These are phyloP conservation scores for Lachnum nothofagi DNA, from an alignment of 2,329 filamentous ascomycete species.

Conservation along the genomic window DNA sequence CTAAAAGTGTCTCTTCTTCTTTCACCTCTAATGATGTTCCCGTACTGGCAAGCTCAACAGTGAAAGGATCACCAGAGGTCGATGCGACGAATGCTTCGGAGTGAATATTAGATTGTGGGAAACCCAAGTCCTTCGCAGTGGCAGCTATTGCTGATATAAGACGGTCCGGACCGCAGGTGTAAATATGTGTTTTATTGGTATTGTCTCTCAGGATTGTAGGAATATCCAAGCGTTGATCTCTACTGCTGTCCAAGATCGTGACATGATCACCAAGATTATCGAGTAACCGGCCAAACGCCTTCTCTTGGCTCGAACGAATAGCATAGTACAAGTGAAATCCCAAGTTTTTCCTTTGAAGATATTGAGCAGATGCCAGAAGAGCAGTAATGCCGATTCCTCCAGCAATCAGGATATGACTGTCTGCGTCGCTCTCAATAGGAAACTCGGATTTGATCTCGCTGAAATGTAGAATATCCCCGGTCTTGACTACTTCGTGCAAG, in stretches of 20 bases:
- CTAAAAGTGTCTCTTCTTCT: conserved; percentile 38
- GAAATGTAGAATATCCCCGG: conserved; percentile 47
- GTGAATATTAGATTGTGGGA: conserved; percentile 49
- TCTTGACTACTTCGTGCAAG: conserved; percentile 44
- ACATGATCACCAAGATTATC: conserved; percentile 38
- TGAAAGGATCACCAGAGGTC: conserved; percentile 53
- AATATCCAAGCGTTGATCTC: conserved; percentile 49
- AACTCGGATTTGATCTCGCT: conserved; percentile 47
- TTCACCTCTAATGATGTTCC: conserved; percentile 39
- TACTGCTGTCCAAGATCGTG: conserved; percentile 47
- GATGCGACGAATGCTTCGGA: conserved; percentile 54
- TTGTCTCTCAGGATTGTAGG: conserved; percentile 39
- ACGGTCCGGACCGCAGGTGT: conserved; percentile 53
- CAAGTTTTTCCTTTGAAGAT: conserved; percentile 40
- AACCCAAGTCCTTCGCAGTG: conserved; percentile 37
- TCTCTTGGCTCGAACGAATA: conserved; percentile 44
- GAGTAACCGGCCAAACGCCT: conserved; percentile 48
- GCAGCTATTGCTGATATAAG: conserved; percentile 48
- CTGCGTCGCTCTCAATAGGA: conserved; percentile 41
- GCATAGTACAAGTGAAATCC: conserved; percentile 53
- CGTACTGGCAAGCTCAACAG: conserved; percentile 45
- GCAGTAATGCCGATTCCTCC: conserved; percentile 63
- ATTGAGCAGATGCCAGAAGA: conserved; percentile 48
- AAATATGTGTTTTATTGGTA: conserved; percentile 51
- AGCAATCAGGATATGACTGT: conserved; percentile 55